Evolutionary conservation across 345 rosid genomes (phyloP).

Genomic region (Lumnitzera littorea): DNA sequence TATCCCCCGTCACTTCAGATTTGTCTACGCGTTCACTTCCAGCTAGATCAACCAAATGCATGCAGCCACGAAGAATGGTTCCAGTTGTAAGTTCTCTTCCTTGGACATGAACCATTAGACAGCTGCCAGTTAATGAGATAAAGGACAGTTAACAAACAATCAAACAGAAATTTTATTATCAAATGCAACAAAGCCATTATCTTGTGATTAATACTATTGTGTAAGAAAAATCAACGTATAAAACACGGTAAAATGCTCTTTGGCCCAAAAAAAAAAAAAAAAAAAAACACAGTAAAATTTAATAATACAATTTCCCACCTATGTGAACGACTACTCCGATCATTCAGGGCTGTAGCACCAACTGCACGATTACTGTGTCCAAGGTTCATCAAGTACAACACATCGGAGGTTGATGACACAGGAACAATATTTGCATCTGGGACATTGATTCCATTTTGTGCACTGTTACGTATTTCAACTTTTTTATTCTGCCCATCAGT

Average conservation of each 20-base stretch:
- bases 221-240: no score
- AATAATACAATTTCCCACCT: conserved; percentile 34
- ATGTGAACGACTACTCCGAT: conserved; percentile 96
- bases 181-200: neutral
- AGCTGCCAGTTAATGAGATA: conserved; percentile 37
- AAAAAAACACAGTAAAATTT: neutral
- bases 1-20: conserved; percentile 87
- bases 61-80: conserved; percentile 53
- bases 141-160: neutral
- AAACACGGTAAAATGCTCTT: neutral
- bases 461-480: conserved; percentile 89
- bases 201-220: no score
- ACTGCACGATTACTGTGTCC: conserved; percentile 85
- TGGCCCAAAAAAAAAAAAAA: no score
- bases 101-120: conserved; percentile 91
- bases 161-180: neutral
- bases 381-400: conserved; percentile 72
- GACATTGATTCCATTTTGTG: conserved; percentile 79
- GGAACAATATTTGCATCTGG: conserved; percentile 84
- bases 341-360: conserved; percentile 85
- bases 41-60: conserved; percentile 97
- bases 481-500: conserved; percentile 62
- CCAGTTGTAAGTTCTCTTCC: conserved; percentile 84
- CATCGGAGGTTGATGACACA: conserved; percentile 76
- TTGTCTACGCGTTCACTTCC: conserved; percentile 97